Conservation (phyloP, 257 asterid genomes). For the Avicennia marina region DNA sequence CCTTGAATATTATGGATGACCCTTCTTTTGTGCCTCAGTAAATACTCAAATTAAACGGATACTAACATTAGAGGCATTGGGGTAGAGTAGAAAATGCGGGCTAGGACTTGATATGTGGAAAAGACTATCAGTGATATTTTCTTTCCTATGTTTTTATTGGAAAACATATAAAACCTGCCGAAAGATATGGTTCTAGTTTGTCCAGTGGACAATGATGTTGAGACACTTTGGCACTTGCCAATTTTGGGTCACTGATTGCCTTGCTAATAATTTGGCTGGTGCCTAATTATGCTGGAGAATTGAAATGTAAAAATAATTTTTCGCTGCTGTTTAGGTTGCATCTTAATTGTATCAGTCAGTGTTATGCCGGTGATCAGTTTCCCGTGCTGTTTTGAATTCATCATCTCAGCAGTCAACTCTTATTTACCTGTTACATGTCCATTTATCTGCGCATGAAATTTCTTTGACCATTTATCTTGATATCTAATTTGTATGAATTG, state of each 20-base stretch:
- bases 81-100: no score
- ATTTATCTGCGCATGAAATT: neutral
- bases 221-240: neutral
- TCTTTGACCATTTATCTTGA: neutral
- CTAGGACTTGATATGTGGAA: no score
- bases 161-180: no score
- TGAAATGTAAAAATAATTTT: neutral
- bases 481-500: constrained; percentile 7
- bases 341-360: neutral
- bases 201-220: neutral
- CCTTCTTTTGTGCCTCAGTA: no score
- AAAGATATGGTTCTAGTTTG: no score
- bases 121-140: no score
- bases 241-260: neutral
- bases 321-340: neutral
- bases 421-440: neutral
- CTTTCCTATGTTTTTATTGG: no score
- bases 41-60: no score
- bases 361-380: neutral
- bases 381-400: neutral
- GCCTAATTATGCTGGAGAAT: neutral
- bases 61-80: no score
- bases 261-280: neutral
- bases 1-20: neutral
- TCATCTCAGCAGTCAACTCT: neutral